These are phyloP conservation scores for Neoconidiobolus thromboides DNA, from an alignment of 371 early-diverging fungal species.

Conservation along the genomic window DNA sequence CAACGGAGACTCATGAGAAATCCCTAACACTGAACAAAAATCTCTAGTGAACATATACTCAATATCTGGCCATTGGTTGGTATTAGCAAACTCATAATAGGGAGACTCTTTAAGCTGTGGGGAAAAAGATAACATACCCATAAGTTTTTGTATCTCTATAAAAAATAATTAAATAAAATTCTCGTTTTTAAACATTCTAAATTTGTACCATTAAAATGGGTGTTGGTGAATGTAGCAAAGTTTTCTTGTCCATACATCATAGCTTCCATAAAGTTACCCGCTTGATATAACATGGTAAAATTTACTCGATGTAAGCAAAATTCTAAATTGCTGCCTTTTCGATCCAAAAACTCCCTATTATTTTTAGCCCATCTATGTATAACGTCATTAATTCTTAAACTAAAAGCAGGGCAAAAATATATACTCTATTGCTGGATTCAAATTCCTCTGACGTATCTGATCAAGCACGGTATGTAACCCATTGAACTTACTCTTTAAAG, in stretches of 20 bases:
- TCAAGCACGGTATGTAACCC: constrained; percentile 36
- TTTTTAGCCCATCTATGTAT: constrained; percentile 4
- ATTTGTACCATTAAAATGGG: constrained; percentile 38
- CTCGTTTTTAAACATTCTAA: not conserved
- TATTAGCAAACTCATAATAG: constrained; percentile 39
- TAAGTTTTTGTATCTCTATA: constrained; percentile 53
- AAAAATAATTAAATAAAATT: not conserved
- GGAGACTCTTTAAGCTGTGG: constrained; percentile 23
- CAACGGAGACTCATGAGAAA: constrained; percentile 60
- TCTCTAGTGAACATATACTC: constrained; percentile 58
- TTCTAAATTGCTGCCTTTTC: constrained; percentile 46
- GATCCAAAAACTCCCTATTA: constrained; percentile 8
- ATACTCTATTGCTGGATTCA: constrained; percentile 32
- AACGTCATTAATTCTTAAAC: not conserved
- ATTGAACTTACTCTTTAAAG: constrained; percentile 25
- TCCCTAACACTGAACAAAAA: constrained; percentile 65
- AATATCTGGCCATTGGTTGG: constrained; percentile 34
- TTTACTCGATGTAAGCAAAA: constrained; percentile 63
- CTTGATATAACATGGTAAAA: constrained; percentile 45
- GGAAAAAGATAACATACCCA: constrained; percentile 34
- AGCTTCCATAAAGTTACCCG: constrained; percentile 27
- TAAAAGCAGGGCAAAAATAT: not conserved
- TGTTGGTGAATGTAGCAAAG: constrained; percentile 39
- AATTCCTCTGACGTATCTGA: constrained; percentile 18
- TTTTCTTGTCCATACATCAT: constrained; percentile 47